phyloP scores from a whole-genome alignment of 129 eudicot species.

The Tanacetum coccineum region DNA sequence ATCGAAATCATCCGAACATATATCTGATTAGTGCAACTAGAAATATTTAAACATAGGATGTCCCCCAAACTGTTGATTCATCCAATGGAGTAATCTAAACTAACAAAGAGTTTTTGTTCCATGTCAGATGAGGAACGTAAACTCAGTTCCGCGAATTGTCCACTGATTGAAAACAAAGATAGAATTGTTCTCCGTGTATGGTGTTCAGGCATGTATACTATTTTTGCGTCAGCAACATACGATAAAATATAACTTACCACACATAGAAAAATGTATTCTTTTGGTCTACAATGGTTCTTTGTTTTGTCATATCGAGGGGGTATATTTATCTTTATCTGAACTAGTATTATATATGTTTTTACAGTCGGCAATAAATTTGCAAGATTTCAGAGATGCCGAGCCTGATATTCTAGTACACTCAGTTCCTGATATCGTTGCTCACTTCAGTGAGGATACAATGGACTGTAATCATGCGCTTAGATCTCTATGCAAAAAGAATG shows the following conservation, averaged over 20 bases:
- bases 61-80: too few relatives aligned
- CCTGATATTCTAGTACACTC: constrained; percentile 76
- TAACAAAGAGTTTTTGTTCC: too few relatives aligned
- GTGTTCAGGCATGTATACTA: constrained; percentile 62
- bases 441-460: constrained; percentile 38
- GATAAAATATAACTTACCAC: not conserved
- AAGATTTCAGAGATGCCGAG: constrained; percentile 75
- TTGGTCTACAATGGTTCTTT: not conserved
- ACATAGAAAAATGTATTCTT: not conserved
- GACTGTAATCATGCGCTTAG: constrained; percentile 50
- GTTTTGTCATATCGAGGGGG: constrained; percentile 1
- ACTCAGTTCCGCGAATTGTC: constrained; percentile 44
- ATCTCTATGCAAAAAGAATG: constrained; percentile 78
- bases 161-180: constrained; percentile 60
- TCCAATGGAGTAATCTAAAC: constrained; percentile 12
- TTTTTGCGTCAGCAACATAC: not conserved
- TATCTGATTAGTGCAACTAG: too few relatives aligned
- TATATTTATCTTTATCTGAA: not conserved
- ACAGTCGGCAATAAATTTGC: constrained; percentile 54
- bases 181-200: constrained; percentile 64
- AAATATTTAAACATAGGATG: too few relatives aligned
- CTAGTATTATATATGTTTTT: constrained; percentile 13
- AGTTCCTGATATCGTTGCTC: constrained; percentile 42
- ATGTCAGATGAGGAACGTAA: constrained; percentile 50
- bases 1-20: not conserved